phyloP scores from a whole-genome alignment of 768 basidiomycete species.

The Mycena capillaripes region DNA sequence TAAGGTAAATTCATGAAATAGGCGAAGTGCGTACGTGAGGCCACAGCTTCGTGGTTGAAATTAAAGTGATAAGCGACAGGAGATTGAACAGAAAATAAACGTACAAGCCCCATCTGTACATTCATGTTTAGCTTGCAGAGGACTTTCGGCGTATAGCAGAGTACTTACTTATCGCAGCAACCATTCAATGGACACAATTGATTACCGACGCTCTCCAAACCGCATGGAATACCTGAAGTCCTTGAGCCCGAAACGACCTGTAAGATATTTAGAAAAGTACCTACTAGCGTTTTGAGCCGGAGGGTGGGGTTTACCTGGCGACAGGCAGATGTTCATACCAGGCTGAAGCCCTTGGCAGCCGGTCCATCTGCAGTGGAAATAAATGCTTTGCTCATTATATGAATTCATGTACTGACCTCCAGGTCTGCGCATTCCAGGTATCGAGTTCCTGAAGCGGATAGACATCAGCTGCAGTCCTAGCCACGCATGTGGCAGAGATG shows the following conservation, averaged over 20 bases:
- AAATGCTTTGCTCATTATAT: not conserved
- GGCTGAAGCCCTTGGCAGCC: slow-evolving; percentile 1
- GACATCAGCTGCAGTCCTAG: not conserved
- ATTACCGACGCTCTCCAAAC: slow-evolving; percentile 33
- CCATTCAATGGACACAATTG: slow-evolving; percentile 30
- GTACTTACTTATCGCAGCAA: slow-evolving; percentile 32
- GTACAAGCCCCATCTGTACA: slow-evolving; percentile 1
- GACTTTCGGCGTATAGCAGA: not conserved
- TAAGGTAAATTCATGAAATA: not conserved
- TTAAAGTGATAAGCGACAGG: too few species aligned
- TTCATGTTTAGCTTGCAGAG: not conserved
- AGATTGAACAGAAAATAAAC: too few species aligned
- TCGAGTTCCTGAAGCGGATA: not conserved
- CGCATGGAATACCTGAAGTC: slow-evolving; percentile 29
- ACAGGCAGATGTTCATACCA: not conserved
- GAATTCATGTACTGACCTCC: not conserved
- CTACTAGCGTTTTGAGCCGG: not conserved
- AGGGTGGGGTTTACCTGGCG: not conserved
- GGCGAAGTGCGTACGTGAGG: not conserved
- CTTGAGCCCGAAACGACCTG: not conserved
- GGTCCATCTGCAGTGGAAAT: not conserved
- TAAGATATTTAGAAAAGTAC: not conserved
- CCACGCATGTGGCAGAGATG: not conserved
- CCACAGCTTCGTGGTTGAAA: not conserved
- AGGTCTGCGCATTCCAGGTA: not conserved